Evolutionary conservation across 2,329 filamentous ascomycete species (phyloP).

Genomic region (Alternaria atra): DNA sequence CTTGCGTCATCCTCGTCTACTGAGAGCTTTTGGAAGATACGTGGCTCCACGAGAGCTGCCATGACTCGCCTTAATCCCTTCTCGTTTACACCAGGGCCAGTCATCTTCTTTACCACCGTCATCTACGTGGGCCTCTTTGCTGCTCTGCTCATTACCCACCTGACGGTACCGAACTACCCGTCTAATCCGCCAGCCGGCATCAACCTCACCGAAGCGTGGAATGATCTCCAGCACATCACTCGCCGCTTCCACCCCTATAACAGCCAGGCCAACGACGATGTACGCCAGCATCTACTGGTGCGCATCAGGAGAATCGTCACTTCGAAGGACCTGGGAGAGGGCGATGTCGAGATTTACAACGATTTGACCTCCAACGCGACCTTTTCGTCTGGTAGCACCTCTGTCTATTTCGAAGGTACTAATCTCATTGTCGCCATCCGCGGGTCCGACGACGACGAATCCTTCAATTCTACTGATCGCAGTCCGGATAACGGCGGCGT

Average conservation of each 20-base stretch:
- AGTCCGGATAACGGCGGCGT: conserved; percentile 74
- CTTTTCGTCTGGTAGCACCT: conserved; percentile 61
- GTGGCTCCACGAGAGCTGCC: conserved; percentile 22
- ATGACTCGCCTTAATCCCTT: conserved; percentile 60
- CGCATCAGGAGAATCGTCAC: conserved; percentile 76
- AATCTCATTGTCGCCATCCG: conserved; percentile 94
- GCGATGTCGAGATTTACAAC: conserved; percentile 74
- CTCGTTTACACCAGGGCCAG: conserved; percentile 80
- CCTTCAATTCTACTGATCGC: conserved; percentile 70
- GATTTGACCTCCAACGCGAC: conserved; percentile 83
- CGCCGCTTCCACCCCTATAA: conserved; percentile 87
- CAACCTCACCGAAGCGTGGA: conserved; percentile 87
- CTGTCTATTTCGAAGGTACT: conserved; percentile 87
- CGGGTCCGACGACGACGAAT: conserved; percentile 74
- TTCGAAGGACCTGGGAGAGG: conserved; percentile 57
- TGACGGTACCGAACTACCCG: conserved; percentile 75
- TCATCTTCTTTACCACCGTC: conserved; percentile 79
- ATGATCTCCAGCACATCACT: conserved; percentile 79
- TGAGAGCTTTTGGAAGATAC: conserved; percentile 16
- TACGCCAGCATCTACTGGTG: conserved; percentile 77
- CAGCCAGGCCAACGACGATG: conserved; percentile 80
- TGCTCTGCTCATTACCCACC: conserved; percentile 76
- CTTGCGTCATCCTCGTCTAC: conserved; percentile 18
- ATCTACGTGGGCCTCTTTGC: conserved; percentile 82
- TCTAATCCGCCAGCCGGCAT: conserved; percentile 67